Conservation (phyloP, 2,329 filamentous ascomycete genomes). For the Microthyrium microscopicum region DNA sequence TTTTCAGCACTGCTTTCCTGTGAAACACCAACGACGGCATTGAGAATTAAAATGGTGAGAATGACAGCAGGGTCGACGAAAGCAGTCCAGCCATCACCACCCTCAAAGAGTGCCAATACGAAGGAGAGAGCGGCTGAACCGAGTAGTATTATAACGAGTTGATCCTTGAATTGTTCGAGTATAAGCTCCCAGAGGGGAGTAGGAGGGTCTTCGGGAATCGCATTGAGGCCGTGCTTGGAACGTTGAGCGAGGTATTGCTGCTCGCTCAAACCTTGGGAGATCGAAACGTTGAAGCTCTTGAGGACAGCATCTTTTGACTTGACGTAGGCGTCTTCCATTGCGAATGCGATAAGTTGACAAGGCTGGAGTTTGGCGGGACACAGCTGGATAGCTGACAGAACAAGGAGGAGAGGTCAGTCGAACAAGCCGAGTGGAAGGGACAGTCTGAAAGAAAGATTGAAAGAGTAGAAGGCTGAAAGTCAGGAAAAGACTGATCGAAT, state of each 20-base stretch:
- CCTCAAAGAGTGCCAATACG: conserved; percentile 79
- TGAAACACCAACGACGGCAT: conserved; percentile 91
- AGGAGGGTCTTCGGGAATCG: conserved; percentile 74
- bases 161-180: conserved; percentile 97
- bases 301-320: conserved; percentile 33
- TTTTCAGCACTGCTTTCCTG: conserved; percentile 98
- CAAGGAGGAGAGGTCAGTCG: background rate
- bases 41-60: conserved; percentile 88
- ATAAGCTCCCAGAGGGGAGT: conserved; percentile 94
- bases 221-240: conserved; percentile 38
- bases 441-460: too few relatives aligned
- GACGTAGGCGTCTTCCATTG: conserved; percentile 38
- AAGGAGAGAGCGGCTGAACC: conserved; percentile 90
- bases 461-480: too few relatives aligned
- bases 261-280: conserved; percentile 33
- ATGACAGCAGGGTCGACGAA: conserved; percentile 96
- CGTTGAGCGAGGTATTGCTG: conserved; percentile 29
- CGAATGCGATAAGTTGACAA: too few relatives aligned
- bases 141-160: conserved; percentile 87
- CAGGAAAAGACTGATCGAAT: too few relatives aligned
- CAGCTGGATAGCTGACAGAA: too few relatives aligned
- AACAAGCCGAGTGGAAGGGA: background rate
- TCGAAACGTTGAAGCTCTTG: conserved; percentile 33
- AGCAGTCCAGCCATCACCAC: conserved; percentile 84
- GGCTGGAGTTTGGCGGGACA: background rate